These are phyloP conservation scores for Penicillium subrubescens DNA, from an alignment of 495 filamentous ascomycete genomes.

Conservation along the genomic window DNA sequence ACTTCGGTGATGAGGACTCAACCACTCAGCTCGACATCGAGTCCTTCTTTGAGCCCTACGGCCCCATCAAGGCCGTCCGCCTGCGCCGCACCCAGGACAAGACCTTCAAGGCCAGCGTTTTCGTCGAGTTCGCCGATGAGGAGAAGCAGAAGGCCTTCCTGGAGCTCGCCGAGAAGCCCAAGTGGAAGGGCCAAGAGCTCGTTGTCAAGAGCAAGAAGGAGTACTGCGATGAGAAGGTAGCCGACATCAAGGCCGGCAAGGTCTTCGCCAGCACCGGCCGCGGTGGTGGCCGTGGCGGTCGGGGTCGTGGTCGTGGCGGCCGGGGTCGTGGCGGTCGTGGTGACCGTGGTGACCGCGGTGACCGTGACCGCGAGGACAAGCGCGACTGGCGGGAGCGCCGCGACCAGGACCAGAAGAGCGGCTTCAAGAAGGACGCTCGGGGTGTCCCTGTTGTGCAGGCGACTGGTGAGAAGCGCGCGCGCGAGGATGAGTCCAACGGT, in stretches of 20 bases:
- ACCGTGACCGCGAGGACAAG: conserved; percentile 41
- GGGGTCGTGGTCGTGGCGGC: conserved; percentile 37
- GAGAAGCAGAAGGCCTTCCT: conserved; percentile 78
- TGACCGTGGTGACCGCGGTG: conserved; percentile 30
- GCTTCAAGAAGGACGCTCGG: conserved; percentile 58
- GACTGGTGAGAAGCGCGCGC: conserved; percentile 54
- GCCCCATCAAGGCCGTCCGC: conserved; percentile 78
- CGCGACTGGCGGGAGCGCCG: conserved; percentile 72
- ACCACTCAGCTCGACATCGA: conserved; percentile 91
- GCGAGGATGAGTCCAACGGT: conserved; percentile 44
- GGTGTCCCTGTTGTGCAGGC: conserved; percentile 52
- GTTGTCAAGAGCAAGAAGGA: conserved; percentile 80
- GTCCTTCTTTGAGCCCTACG: conserved; percentile 81
- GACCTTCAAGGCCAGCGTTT: conserved; percentile 90
- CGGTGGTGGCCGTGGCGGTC: conserved; percentile 28
- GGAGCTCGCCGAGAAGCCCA: conserved; percentile 74
- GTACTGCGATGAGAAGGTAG: conserved; percentile 78
- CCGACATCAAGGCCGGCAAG: conserved; percentile 73
- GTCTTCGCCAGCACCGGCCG: conserved; percentile 55
- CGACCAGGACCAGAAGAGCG: conserved; percentile 64
- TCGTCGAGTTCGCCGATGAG: conserved; percentile 82
- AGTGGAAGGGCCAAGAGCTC: conserved; percentile 73
- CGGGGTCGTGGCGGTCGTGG: conserved; percentile 32
- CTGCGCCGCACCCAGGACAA: conserved; percentile 73
- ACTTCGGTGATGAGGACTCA: conserved; percentile 77